Percentiles rank a stretch among this genome's conserved stretches.
These are phyloP conservation scores for Abrus precatorius DNA, from an alignment of 306 rosid species.

Conservation along the genomic window DNA sequence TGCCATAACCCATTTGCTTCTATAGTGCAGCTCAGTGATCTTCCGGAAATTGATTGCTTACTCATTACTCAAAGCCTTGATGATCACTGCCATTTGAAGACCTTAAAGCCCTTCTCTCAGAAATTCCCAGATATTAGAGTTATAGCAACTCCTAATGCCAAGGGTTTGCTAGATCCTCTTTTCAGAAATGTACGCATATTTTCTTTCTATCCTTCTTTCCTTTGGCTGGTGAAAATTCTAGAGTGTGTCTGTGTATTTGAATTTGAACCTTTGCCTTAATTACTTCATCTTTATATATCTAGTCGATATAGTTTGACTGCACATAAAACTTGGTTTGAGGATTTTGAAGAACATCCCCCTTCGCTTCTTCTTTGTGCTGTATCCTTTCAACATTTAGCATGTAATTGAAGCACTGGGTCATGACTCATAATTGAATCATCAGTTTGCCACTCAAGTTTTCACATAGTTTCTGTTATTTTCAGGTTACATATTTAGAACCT, in stretches of 20 bases:
- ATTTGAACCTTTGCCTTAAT: constrained; percentile 13
- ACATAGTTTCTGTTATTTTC: constrained; percentile 44
- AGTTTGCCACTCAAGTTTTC: constrained; percentile 9
- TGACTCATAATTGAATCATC: constrained; percentile 25
- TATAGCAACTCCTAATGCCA: constrained; percentile 88
- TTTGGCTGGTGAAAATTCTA: constrained; percentile 22
- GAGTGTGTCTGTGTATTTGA: background rate
- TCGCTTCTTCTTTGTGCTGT: constrained; percentile 12
- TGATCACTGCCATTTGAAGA: constrained; percentile 98
- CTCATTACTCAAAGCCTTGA: constrained; percentile 95
- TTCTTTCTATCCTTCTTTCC: constrained; percentile 6
- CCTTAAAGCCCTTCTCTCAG: constrained; percentile 74
- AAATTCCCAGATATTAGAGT: constrained; percentile 73
- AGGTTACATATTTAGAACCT: constrained; percentile 89
- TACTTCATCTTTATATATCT: constrained; percentile 29
- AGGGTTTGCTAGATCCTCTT: constrained; percentile 79
- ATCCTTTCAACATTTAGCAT: constrained; percentile 24
- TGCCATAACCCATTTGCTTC: constrained; percentile 48
- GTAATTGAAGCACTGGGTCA: background rate
- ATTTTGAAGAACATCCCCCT: background rate
- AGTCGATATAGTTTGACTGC: background rate
- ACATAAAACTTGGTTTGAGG: constrained; percentile 34
- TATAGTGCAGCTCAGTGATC: constrained; percentile 85
- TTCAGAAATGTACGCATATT: constrained; percentile 73
- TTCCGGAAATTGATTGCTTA: constrained; percentile 84